Percentiles rank a stretch among this genome's conserved stretches.
These are phyloP conservation scores for Eleusine indica DNA, from an alignment of 176 grass and related monocot species.

Conservation along the genomic window DNA sequence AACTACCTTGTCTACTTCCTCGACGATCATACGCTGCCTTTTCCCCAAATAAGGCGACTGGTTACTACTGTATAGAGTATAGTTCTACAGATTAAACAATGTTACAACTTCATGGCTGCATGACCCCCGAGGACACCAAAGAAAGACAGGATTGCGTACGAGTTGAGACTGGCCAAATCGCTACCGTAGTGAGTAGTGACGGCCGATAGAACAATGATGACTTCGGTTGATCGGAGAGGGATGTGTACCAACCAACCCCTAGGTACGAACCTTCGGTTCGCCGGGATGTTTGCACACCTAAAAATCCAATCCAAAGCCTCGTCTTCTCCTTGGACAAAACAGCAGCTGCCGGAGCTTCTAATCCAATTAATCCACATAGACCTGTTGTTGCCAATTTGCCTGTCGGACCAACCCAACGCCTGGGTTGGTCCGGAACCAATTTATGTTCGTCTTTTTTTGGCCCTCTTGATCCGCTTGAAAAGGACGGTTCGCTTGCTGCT, in stretches of 20 bases:
- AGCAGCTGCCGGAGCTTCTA: conserved; percentile 44
- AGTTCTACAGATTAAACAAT: not conserved
- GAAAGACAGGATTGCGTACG: conserved; percentile 23
- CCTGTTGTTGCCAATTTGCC: not conserved
- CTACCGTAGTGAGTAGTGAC: conserved; percentile 32
- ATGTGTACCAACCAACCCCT: conserved; percentile 45
- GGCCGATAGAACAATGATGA: conserved; percentile 36
- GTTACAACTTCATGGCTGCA: not conserved
- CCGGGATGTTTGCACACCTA: not conserved
- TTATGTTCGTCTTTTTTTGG: not conserved
- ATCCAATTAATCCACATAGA: conserved; percentile 31
- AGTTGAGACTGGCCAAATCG: conserved; percentile 40
- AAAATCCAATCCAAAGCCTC: not conserved
- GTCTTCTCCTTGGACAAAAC: conserved; percentile 27
- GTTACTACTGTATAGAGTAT: not conserved
- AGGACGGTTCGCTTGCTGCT: conserved; percentile 44
- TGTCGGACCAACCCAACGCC: conserved; percentile 27
- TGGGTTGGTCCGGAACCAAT: conserved; percentile 37
- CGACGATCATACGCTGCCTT: not conserved
- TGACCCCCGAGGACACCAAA: not conserved
- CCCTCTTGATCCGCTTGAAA: conserved; percentile 19
- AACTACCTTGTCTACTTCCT: not conserved
- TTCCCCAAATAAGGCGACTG: not conserved
- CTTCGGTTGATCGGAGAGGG: conserved; percentile 43
- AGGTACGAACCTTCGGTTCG: conserved; percentile 39